Evolutionary conservation across 2,329 filamentous ascomycete genomes (phyloP).

Genomic region (Sporothrix globosa): DNA sequence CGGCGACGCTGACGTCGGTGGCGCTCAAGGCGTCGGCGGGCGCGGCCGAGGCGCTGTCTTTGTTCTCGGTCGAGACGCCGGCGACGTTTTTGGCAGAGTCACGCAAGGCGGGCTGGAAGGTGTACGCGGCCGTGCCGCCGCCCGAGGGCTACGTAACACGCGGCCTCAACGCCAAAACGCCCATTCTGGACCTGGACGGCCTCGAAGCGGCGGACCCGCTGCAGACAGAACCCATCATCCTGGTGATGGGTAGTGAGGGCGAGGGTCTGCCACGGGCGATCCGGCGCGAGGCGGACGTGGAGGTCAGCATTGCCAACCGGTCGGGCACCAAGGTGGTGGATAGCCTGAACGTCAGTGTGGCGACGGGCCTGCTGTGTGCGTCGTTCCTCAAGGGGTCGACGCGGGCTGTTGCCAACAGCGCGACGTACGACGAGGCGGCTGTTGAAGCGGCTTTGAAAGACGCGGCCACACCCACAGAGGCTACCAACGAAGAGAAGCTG

Average conservation of each 20-base stretch:
- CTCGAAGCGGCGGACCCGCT: constrained; percentile 59
- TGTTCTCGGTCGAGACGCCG: constrained; percentile 71
- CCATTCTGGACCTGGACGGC: constrained; percentile 54
- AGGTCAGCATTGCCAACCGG: constrained; percentile 66
- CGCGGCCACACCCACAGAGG: not conserved
- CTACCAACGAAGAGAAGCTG: not conserved
- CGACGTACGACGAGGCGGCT: not conserved
- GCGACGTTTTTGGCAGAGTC: constrained; percentile 71
- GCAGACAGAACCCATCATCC: constrained; percentile 66
- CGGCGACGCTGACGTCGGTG: constrained; percentile 73
- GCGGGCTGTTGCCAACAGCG: not conserved
- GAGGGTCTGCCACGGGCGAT: constrained; percentile 69
- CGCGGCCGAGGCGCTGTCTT: constrained; percentile 76
- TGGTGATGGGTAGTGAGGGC: constrained; percentile 84
- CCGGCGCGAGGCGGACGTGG: constrained; percentile 66
- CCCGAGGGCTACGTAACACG: constrained; percentile 35
- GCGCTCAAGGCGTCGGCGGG: constrained; percentile 87
- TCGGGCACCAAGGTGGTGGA: constrained; percentile 65
- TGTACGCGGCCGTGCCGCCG: constrained; percentile 73
- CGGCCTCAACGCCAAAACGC: constrained; percentile 38
- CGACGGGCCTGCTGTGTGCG: constrained; percentile 74
- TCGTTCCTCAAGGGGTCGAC: constrained; percentile 60
- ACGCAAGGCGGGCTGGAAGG: constrained; percentile 73
- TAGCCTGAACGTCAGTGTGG: constrained; percentile 92
- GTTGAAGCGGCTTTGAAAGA: not conserved